Percentiles rank a stretch among this genome's conserved stretches.
Conservation (phyloP, 2,329 filamentous ascomycete genomes). For the Colletotrichum sp. region DNA sequence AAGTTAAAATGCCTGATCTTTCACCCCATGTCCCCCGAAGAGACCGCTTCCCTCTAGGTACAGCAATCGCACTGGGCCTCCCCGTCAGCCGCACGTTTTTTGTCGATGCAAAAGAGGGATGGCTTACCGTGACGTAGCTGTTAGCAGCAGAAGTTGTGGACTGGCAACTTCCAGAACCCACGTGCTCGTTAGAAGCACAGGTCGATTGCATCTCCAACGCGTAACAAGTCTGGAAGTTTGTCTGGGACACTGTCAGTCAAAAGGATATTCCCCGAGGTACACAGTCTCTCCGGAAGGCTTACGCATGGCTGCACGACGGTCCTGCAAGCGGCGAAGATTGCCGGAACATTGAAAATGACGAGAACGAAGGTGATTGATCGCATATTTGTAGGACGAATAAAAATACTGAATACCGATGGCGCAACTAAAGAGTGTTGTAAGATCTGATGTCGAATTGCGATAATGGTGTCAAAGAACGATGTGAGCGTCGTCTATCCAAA, state of each 20-base stretch:
- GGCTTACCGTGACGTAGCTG: neutral
- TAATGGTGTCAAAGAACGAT: neutral
- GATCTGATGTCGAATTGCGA: too few species aligned
- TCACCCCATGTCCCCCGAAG: fast-evolving
- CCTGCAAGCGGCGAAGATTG: neutral
- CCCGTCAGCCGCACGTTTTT: neutral
- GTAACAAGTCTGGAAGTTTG: neutral
- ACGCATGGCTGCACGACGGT: neutral
- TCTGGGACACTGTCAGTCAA: neutral
- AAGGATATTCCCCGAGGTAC: neutral
- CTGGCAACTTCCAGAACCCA: neutral
- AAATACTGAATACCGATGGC: too few species aligned
- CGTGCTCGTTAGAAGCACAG: neutral
- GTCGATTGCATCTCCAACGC: neutral
- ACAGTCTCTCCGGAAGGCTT: fast-evolving
- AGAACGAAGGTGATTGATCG: neutral
- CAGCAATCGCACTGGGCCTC: neutral
- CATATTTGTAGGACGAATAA: too few species aligned
- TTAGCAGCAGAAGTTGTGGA: neutral
- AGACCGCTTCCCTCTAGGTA: neutral
- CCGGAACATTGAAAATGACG: neutral
- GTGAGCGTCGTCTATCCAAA: neutral
- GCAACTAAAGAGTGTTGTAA: too few species aligned
- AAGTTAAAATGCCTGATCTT: neutral
- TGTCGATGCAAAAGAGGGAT: neutral